Evolutionary conservation across 169 alveolate genomes (phyloP).

Genomic region (Amoebophrya sp.): DNA sequence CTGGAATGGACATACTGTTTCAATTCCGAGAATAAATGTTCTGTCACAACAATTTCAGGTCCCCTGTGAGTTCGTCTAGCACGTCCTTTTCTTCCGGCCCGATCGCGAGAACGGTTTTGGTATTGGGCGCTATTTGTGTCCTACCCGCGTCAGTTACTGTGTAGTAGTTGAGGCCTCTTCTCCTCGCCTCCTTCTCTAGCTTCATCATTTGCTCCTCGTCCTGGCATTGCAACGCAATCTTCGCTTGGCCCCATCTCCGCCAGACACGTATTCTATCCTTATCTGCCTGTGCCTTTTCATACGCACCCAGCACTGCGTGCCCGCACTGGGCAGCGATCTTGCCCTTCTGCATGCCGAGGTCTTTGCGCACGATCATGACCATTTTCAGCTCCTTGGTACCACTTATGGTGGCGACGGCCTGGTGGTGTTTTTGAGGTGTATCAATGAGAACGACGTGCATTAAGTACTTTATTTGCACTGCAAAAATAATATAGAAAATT

Average conservation of each 20-base stretch:
- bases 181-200: conserved; percentile 54
- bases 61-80: conserved; percentile 33
- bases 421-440: too few species aligned
- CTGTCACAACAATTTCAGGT: conserved; percentile 30
- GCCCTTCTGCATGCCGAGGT: conserved; percentile 71
- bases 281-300: conserved; percentile 35
- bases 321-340: conserved; percentile 76
- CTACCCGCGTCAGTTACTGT: conserved; percentile 68
- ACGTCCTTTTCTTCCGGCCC: conserved; percentile 50
- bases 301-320: conserved; percentile 71
- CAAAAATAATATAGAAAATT: too few species aligned
- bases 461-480: too few species aligned
- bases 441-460: too few species aligned
- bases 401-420: not conserved
- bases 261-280: not conserved
- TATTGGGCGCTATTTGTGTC: conserved; percentile 64
- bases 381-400: not conserved
- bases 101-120: conserved; percentile 66
- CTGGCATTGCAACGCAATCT: conserved; percentile 59
- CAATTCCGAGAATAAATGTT: too few species aligned
- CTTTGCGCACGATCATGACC: conserved; percentile 34
- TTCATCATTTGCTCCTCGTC: conserved; percentile 58
- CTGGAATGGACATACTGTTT: too few species aligned
- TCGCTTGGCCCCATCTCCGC: conserved; percentile 52
- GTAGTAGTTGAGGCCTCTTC: conserved; percentile 54